Base-by-base conservation (phyloP, 2,329 filamentous ascomycete species). In the Epichloe brachyelytri region DNA sequence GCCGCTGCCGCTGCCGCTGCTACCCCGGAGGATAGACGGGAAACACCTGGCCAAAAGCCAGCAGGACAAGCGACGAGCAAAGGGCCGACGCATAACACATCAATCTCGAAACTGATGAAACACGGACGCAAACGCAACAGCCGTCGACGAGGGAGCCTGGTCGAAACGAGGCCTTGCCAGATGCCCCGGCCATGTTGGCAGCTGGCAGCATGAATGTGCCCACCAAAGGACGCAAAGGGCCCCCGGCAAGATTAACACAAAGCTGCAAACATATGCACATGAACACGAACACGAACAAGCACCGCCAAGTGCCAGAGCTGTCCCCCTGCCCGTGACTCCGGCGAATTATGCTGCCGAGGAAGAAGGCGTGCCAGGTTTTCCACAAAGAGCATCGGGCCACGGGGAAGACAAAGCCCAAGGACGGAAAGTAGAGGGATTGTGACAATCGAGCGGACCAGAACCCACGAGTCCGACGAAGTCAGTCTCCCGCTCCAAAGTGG, bases 381-480 rank as follows among this genome's bases (percentile, higher is more conserved):
- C 67, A 1, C 58, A 58, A 26, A 69, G 64, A 54, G 53, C 61
- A 2, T 52, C 63, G 1, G 57, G 54, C 2, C 58, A 63, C 19
- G 51, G 57, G 58, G 17, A 34, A 58, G 61, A 40, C 56, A 62
- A 20, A 50, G 55, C 22, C 60, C 59, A 19, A 62, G 58, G 11
- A 58, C 59, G 3, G 61, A 65, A 8, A 65, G 63, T 22, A 69
- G 68, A 40, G 67, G 69, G 7, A 63, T 65, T 49, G 62, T 69
- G 4, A 67, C 71, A 1, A 63, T 69, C 22, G 71, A 75, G 47
- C 67, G 65, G 10, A 57, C 57, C 14, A 61, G 56, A 51, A 61
- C 61, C 1, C 59, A 56, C n/a, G 67, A 70, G 11, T 63, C 65
- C 4, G 66, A 68, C 15, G 64, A 68, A n/a, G 62, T 65, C 15